Evolutionary conservation across 805 yeast genomes (phyloP), one percentile per base, ranked within the genome.

Genomic region (Myxozyma melibiosi): DNA sequence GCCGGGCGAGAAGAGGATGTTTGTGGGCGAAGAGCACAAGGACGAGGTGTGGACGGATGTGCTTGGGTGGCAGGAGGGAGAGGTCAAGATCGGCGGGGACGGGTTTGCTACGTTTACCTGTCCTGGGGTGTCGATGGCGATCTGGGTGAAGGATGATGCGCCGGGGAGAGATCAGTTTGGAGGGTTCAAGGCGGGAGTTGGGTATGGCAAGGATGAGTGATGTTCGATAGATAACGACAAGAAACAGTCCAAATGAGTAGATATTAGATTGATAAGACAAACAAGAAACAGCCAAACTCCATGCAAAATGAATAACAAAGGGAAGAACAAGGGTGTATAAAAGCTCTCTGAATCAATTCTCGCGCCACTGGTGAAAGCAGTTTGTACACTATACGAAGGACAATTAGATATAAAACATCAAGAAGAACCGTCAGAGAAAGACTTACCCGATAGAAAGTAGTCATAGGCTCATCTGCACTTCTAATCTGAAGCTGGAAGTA

Each of bases 381-480:
- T 83, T 85, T 35, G 90, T 90, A 76, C 99, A 94, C 73, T 70
- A 35, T 14, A 27, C 20, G 11, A n/a, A 11, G 3, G 13, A 28
- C 37, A 27, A 38, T 35, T 13, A 1, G 22, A n/a, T 11, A 25
- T 9, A 16, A 3, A 20, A 27, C 38, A 22, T 4, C 9, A 31
- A 22, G 24, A 30, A 13, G 24, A 6, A 16, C n/a, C 33, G 24
- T 2, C 9, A 9, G 14, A n/a, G 6, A 24, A 18, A 20, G 7
- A 37, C 69, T 20, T 51, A 68, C 71, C 53, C 92, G 90, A 73
- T 89, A 92, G 71, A 94, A 94, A 1, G 98, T 92, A 0, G 99
- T 94, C 98, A 94, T 94, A 24, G 99, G 99, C 76, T 94, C 99
- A 80, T 94, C 99, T 1, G 99, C 99, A 61, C 96, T 88, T 73